These are phyloP conservation scores for Malus sieversii DNA, from an alignment of 306 rosid species.

Conservation along the genomic window DNA sequence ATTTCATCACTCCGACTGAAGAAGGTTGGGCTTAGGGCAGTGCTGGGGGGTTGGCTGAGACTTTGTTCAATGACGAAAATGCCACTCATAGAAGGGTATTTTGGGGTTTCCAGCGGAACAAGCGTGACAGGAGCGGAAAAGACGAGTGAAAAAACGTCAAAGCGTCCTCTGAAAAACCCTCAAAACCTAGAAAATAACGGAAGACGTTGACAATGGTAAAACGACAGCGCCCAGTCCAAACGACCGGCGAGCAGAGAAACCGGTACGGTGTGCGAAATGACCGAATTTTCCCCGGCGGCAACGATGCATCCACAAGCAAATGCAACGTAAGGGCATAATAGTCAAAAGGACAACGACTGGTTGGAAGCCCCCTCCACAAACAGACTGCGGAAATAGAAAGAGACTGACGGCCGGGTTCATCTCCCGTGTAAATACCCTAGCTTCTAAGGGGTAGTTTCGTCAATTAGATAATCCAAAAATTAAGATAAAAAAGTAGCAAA, in stretches of 20 bases:
- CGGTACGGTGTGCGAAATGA: not conserved
- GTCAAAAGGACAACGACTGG: not conserved
- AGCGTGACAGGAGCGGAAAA: constrained; percentile 11
- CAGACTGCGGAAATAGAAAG: not conserved
- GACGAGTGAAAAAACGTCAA: constrained; percentile 36
- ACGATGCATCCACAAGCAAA: constrained; percentile 18
- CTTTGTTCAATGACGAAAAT: not conserved
- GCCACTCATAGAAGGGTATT: constrained; percentile 24
- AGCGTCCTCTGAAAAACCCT: constrained; percentile 13
- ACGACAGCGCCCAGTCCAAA: constrained; percentile 10
- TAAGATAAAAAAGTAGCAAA: not conserved
- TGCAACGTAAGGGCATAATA: constrained; percentile 14
- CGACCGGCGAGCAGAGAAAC: constrained; percentile 5
- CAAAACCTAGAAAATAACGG: not conserved
- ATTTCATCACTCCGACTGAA: not conserved
- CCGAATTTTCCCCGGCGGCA: constrained; percentile 8
- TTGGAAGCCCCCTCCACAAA: constrained; percentile 6
- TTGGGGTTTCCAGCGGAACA: constrained; percentile 15
- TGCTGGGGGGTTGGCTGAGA: not conserved
- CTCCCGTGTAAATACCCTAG: constrained; percentile 7
- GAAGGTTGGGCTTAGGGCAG: too few relatives aligned
- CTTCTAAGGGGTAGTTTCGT: constrained; percentile 24
- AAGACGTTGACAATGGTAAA: not conserved
- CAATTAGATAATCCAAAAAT: not conserved
- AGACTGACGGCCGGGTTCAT: constrained; percentile 10